Conservation (phyloP, 441 rosid species). For the Euphorbia schlechtendalii region DNA sequence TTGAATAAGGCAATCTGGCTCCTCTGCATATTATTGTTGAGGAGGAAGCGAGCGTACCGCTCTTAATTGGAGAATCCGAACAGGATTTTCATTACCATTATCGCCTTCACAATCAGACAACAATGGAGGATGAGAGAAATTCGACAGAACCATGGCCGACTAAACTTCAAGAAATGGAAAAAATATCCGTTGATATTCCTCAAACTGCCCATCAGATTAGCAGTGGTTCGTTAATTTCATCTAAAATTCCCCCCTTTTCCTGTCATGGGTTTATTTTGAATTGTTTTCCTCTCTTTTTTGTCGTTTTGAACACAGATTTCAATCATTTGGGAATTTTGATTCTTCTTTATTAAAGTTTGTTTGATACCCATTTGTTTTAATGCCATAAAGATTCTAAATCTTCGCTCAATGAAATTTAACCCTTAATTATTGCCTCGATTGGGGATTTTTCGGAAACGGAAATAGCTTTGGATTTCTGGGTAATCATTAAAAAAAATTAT, state of each 20-base stretch:
- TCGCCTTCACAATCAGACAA: conserved; percentile 10
- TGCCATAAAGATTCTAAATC: background rate
- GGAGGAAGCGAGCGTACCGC: conserved; percentile 29
- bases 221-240: conserved; percentile 53
- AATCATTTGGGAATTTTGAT: background rate
- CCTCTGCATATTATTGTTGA: background rate
- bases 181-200: conserved; percentile 39
- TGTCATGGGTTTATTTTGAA: background rate
- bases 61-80: conserved; percentile 19
- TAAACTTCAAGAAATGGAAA: conserved; percentile 26
- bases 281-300: too few species aligned
- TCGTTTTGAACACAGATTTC: background rate
- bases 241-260: background rate
- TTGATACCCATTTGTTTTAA: too few species aligned
- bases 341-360: conserved; percentile 1
- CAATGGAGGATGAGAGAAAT: conserved; percentile 20
- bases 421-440: too few species aligned
- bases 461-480: too few species aligned
- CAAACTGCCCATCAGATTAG: conserved; percentile 90
- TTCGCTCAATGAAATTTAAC: too few species aligned
- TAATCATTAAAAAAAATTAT: too few species aligned
- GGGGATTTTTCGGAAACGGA: too few species aligned
- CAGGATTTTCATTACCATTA: background rate
- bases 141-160: conserved; percentile 11
- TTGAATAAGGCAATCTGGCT: background rate